Conservation (phyloP, 345 rosid species). For the Stellera chamaejasme region DNA sequence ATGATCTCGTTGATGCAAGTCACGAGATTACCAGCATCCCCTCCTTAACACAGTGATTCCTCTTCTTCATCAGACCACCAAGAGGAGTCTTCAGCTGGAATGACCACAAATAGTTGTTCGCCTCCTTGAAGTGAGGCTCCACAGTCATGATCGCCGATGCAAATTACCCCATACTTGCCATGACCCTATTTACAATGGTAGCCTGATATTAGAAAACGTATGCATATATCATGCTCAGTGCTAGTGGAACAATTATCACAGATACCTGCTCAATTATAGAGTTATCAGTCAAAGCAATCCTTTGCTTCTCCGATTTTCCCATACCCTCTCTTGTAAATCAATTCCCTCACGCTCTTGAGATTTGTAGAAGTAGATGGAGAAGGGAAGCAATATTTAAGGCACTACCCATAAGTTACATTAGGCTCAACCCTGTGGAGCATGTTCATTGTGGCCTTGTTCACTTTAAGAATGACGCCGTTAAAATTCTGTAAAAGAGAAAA, state of each 20-base stretch:
- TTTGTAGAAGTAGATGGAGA: constrained; percentile 28
- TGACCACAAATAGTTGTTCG: constrained; percentile 85
- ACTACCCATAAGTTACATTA: constrained; percentile 87
- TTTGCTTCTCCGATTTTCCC: constrained; percentile 80
- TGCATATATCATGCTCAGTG: not conserved
- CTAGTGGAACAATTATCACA: not conserved
- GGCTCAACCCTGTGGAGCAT: constrained; percentile 95
- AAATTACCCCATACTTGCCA: constrained; percentile 67
- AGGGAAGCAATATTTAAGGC: not conserved
- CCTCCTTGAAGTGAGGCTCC: constrained; percentile 93
- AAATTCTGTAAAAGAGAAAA: constrained; percentile 46
- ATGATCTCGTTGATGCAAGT: constrained; percentile 62
- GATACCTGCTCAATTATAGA: constrained; percentile 67
- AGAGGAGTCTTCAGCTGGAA: constrained; percentile 89
- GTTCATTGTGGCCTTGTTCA: constrained; percentile 84
- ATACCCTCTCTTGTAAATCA: constrained; percentile 84
- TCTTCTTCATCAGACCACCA: constrained; percentile 83
- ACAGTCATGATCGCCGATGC: constrained; percentile 78
- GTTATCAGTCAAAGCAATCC: constrained; percentile 75
- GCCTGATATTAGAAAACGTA: not conserved
- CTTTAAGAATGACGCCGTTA: constrained; percentile 88
- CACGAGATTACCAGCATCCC: constrained; percentile 83
- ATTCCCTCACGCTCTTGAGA: constrained; percentile 77
- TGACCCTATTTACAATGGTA: constrained; percentile 31
- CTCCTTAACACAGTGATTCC: constrained; percentile 94